phyloP scores from a whole-genome alignment of 495 filamentous ascomycete genomes.

The Hypoxylon intermedium region DNA sequence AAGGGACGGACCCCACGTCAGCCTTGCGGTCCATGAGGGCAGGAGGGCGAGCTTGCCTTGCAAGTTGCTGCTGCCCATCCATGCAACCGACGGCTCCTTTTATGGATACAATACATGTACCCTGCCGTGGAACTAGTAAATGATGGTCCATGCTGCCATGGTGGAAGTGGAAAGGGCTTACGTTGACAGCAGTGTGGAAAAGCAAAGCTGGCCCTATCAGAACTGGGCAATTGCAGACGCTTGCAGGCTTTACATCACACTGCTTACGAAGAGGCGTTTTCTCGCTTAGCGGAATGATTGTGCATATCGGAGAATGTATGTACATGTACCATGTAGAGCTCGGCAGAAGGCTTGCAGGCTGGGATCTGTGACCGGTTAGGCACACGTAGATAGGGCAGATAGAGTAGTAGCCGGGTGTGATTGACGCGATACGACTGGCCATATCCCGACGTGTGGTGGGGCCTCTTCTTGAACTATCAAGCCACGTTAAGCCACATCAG shows the following conservation, averaged over 20 bases:
- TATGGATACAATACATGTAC: no score
- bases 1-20: conserved; percentile 35
- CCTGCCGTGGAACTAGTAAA: no score
- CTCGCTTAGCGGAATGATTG: conserved; percentile 28
- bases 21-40: conserved; percentile 32
- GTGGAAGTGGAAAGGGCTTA: no score
- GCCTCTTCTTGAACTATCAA: neutral
- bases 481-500: conserved; percentile 1
- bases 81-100: conserved; percentile 22
- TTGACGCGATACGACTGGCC: conserved; percentile 24
- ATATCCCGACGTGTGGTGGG: conserved; percentile 22
- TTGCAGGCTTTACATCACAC: conserved; percentile 10
- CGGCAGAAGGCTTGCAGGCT: conserved; percentile 21
- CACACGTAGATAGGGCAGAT: conserved; percentile 25
- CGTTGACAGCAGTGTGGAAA: neutral
- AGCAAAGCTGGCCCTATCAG: neutral
- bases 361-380: conserved; percentile 17
- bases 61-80: conserved; percentile 9
- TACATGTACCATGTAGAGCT: no score
- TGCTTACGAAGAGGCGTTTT: conserved; percentile 10
- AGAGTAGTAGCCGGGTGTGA: conserved; percentile 31
- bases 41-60: conserved; percentile 24
- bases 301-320: conserved; percentile 33
- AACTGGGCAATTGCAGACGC: conserved; percentile 1
- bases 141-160: no score